Base-by-base conservation (phyloP, 495 filamentous ascomycete genomes). In the Tuber umbilicatum region DNA sequence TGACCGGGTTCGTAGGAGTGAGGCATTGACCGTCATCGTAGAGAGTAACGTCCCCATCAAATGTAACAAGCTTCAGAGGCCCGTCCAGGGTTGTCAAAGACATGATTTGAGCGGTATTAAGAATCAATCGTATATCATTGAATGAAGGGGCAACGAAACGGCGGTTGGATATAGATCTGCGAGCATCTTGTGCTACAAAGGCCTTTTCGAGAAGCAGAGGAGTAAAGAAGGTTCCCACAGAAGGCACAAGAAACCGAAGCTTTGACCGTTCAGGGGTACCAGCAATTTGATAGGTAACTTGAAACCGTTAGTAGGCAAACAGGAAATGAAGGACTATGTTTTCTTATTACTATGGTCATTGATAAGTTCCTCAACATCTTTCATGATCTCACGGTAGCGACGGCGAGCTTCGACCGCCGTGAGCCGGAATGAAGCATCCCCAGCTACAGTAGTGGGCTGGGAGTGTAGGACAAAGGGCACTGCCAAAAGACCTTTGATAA, bases 401-500 rank as follows among this genome's bases (percentile, higher is more conserved):
- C 90, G 86, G 77, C 95, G 92, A 64, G 91, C 89, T 77, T 88
- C 87, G 70, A 85, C 85, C 10, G 90, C 88, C 85, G 89, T 90
- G 41, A 89, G 85, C 14, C 88, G 85, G 68, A 91, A 88, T 47
- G 84, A 88, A 47, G 87, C 86, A 77, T 87, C 87, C 39, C 86
- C 86, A 38, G 87, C 84, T 42, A 92, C 87, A 23, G 92, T 92
- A 1, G 93, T 94, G 10, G 96, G 96, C 83, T 97, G 93, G 17
- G 94, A 97, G 83, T 97, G 93, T 69, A 99, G 88, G 70, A 99
- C 94, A 82, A 99, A 99, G 0, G 96, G 96, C 0, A 98, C 94
- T 1, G 96, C 96, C 4, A 99, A 86, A 1, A 99, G 87, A 42
- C 94, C 95, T 86, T 96, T 88, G 82, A 87, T 86, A 86, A 86